Base-by-base conservation (phyloP, 1,139 yeast species). In the Candida sp. region DNA sequence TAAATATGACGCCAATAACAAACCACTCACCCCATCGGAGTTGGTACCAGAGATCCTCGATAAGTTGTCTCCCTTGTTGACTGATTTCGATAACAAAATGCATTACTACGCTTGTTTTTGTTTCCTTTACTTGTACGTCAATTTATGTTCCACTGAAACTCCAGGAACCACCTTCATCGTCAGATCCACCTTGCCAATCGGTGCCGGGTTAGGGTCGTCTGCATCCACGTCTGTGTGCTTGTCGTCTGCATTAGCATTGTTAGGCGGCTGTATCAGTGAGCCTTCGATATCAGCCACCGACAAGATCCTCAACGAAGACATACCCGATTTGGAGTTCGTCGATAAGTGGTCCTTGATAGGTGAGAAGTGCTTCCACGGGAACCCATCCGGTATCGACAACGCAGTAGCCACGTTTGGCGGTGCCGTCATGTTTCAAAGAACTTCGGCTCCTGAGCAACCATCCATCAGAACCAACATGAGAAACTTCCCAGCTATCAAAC, bases 381-480 rank as follows among this genome's bases (percentile, higher is more conserved):
- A 90, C 59, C 99, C 99, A 8, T 88, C 96, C 23, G 99, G 99
- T 12, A 92, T 96, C 50, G 99, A 94, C 66, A 94, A 94, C 63
- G 93, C 98, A 0, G 98, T 94, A 47, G 96, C 99, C 3, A 88
- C 97, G 0, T 86, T 86, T 59, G 99, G 99, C 28, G 98, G 98
- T 43, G 98, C 98, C 0, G 97, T 94, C 1, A 78, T 88, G 83
- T 94, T 86, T 71, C 94, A 88, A 68, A 80, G 96, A 61, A 74
- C 72, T 73, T 75, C 72, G 40, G 73, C 70, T 52, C 83, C 84
- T 3, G 66, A 75, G 30, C 61, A 63, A 43, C 90, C 90, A 26
- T 79, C 86, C 43, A 82, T 83, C 17, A 73, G 90, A 53, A 83
- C 88, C 1, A 77, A 83, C 17, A 84, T 87, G 81, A 75, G 88